These are phyloP conservation scores for Phragmites australis DNA, from an alignment of 176 grass and related monocot species.

Conservation along the genomic window DNA sequence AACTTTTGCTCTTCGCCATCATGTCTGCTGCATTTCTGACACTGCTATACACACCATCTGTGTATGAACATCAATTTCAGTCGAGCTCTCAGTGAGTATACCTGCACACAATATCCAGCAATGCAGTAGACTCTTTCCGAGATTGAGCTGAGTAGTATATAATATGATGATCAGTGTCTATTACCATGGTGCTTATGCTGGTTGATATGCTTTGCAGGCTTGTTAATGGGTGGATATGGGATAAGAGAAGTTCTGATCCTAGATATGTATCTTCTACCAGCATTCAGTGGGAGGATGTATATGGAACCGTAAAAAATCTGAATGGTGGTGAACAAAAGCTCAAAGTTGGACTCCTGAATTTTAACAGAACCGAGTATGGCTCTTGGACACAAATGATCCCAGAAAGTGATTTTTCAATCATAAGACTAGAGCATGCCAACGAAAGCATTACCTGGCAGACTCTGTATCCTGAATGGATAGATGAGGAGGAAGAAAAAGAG, in stretches of 20 bases:
- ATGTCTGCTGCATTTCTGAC: constrained; percentile 82
- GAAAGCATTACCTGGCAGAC: constrained; percentile 71
- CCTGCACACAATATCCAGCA: background rate
- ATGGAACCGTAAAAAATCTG: constrained; percentile 47
- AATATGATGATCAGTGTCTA: background rate
- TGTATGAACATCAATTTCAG: constrained; percentile 66
- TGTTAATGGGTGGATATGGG: constrained; percentile 87
- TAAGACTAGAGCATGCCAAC: constrained; percentile 64
- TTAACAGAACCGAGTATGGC: constrained; percentile 69
- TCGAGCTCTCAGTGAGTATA: constrained; percentile 62
- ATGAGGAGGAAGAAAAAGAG: constrained; percentile 91
- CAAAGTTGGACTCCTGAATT: constrained; percentile 77
- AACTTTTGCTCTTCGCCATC: constrained; percentile 75
- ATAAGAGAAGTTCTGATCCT: constrained; percentile 63
- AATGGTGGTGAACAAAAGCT: constrained; percentile 46
- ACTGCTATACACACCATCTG: constrained; percentile 69
- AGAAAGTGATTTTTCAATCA: constrained; percentile 60
- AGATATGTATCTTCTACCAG: constrained; percentile 62
- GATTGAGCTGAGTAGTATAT: background rate
- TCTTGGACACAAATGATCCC: constrained; percentile 70
- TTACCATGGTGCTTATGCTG: constrained; percentile 19
- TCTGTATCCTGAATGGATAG: constrained; percentile 94
- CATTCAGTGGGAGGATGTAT: constrained; percentile 68
- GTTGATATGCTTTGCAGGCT: constrained; percentile 54
- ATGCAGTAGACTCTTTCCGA: background rate